Base-by-base conservation (phyloP, 352 stramenopile genomes). In the Phytophthora ohioensis region DNA sequence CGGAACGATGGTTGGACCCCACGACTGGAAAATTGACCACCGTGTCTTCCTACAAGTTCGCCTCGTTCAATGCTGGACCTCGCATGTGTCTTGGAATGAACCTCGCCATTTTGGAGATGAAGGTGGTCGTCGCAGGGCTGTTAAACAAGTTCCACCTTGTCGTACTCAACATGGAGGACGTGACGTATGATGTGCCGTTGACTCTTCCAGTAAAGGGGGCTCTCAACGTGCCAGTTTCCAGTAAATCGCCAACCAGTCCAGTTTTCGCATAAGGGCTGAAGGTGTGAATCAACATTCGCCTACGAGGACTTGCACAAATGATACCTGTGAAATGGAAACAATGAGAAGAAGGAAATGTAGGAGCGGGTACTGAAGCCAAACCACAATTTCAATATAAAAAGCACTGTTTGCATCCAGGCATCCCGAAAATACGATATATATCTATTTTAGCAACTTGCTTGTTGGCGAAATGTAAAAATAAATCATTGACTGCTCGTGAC, bases 51-150 rank as follows among this genome's bases (percentile, higher is more conserved):
- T 52, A 35, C 30, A 52, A 52, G 45, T 52, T 52, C 13, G 51
- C 65, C 2, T 57, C 76, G 2, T 96, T 96, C 69, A 79, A 91
- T 66, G 78, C 74, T 6, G 89, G 88, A 2, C 81, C 79, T 15
- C 78, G 89, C 5, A 60, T 73, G 27, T 95, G 88, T 54, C 65
- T 92, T 32, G 89, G 88, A 7, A 80, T 76, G 61, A 79, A 76
- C 27, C 46, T 96, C 2, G 87, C 88, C 31, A 84, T 93, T 66
- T 64, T 94, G 7, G 83, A 96, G 73, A 90, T 94, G 71, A 94
- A 95, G 71, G 58, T 94, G 34, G 60, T 90, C 5, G 58, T 89
- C 8, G 58, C 70, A 9, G 43, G 43, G 1, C 43, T 49, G 43
- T 49, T 49, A n/a, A 68, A 64, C 30, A 79, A 75, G 48, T 93